Base-by-base conservation (phyloP, 495 filamentous ascomycete species). In the Tuber brumale region DNA sequence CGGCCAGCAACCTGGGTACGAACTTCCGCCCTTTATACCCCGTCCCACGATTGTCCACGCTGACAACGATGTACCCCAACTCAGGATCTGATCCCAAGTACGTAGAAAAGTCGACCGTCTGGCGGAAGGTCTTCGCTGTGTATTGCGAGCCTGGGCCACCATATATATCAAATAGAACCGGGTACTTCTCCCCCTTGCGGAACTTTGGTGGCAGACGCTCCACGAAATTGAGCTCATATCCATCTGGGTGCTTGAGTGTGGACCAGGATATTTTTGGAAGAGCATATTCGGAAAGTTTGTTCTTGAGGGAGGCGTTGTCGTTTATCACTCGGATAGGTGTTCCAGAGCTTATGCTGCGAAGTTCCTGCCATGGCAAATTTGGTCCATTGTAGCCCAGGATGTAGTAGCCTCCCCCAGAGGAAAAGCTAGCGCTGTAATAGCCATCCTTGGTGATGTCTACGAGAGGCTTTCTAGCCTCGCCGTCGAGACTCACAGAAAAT, bases 71-170 rank as follows among this genome's bases (percentile, higher is more conserved):
- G 81, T 87, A 89, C 74, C 88, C 84, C 21, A 90, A 85, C 69
- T 89, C 88, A 0, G 88, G 88, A 77, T 90, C 88, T 1, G 87
- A 88, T 6, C 86, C 83, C 48, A 90, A 85, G 80, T 90, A 90
- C 6, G 85, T 83, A n/a, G 84, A 84, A 86, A 86, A 90, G 77
- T 83, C 81, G 51, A 86, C 79, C 0, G 84, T 75, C 6, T 37
- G 18, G 7, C 83, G 77, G 78, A 87, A 87, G 0, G 81, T 76
- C 82, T 89, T 89, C 39, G 44, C 77, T 0, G 88, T 86, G 72
- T 87, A 82, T 75, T 89, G 88, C 0, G 88, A 83, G 45, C 85
- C 85, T 0, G 89, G 89, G 0, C 88, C 88, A 41, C 88, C 88
- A 77, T 90, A 90, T 12, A 86, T 86, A 16, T 86, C 86, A 71